phyloP scores from a whole-genome alignment of 2,329 filamentous ascomycete genomes.

The Byssochlamys sp. region DNA sequence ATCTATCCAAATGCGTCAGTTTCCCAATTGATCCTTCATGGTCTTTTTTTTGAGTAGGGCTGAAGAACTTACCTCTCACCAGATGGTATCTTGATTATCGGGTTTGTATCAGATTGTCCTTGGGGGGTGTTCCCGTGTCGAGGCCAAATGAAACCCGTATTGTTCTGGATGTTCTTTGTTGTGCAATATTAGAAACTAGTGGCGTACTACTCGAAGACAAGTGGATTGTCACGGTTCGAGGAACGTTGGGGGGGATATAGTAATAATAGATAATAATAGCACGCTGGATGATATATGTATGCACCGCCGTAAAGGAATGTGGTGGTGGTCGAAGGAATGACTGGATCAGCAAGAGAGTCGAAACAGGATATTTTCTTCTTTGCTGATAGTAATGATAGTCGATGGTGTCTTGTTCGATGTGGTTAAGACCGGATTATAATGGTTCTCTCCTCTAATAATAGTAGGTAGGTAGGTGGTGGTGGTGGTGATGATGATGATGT shows the following conservation, averaged over 20 bases:
- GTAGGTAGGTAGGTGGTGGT: too few relatives aligned
- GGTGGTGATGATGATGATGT: background rate
- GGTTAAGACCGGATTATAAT: constrained; percentile 3
- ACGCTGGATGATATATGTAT: background rate
- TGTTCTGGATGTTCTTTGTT: background rate
- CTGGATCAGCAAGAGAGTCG: constrained; percentile 1
- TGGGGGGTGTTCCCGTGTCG: background rate
- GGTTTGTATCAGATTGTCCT: background rate
- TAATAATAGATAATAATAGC: constrained; percentile 2
- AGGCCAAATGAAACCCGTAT: background rate
- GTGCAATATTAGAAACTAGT: background rate
- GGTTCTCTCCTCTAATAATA: too few relatives aligned
- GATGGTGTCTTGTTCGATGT: constrained; percentile 12
- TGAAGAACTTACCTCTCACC: background rate
- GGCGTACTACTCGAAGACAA: background rate
- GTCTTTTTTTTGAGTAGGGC: background rate
- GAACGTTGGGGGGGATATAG: background rate
- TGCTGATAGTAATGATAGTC: constrained; percentile 10
- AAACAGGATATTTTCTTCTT: constrained; percentile 25
- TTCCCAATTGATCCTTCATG: background rate
- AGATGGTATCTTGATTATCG: background rate
- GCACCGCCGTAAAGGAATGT: constrained; percentile 4
- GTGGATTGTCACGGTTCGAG: background rate
- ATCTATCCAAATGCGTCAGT: constrained; percentile 9
- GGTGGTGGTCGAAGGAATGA: constrained; percentile 6